Base-by-base conservation (phyloP, 768 basidiomycete genomes). In the Clavulina sp. region DNA sequence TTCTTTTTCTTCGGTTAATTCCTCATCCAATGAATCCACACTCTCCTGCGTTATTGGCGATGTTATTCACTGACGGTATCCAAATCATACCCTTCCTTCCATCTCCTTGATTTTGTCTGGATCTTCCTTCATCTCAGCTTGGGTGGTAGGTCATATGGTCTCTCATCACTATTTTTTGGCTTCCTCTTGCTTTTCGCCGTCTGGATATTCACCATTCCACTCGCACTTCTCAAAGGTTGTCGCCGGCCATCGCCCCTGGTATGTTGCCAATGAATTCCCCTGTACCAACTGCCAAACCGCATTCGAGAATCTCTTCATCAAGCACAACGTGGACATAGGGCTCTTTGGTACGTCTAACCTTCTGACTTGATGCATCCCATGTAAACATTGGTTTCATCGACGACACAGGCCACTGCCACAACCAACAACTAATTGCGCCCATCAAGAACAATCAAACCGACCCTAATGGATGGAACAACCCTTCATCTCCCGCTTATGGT, bases 241-340 rank as follows among this genome's bases (percentile, higher is more conserved):
- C n/a, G n/a, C n/a, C n/a, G n/a, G n/a, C n/a, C n/a, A n/a, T n/a
- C 43, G 43, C 9, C 13, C 16, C 13, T 46, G 43, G 43, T 46
- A 46, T 28, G 13, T 28, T 24, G 9, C 13, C 24, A 46, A 13
- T 13, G 13, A 9, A 46, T 13, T 9, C 26, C n/a, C n/a, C n/a
- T 46, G 43, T 24, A 13, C 13, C 9, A 24, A 46, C 16, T 46
- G 43, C 26, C 13, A 46, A 46, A 46, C 13, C 29, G 62, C 62
- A 0, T 63, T 63, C 50, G 62, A 63, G 52, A 4, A 52, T 13
- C 52, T 61, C 28, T 56, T 61, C 50, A 54, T 59, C 34, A 54
- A 63, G 13, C 46, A 60, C 54, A 38, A 50, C 9, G 61, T 62
- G 32, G 59, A 60, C 41, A 9, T 46, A 21, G 36, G 13, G 13